Conservation (phyloP, 306 rosid species). For the Acacia acuminata region DNA sequence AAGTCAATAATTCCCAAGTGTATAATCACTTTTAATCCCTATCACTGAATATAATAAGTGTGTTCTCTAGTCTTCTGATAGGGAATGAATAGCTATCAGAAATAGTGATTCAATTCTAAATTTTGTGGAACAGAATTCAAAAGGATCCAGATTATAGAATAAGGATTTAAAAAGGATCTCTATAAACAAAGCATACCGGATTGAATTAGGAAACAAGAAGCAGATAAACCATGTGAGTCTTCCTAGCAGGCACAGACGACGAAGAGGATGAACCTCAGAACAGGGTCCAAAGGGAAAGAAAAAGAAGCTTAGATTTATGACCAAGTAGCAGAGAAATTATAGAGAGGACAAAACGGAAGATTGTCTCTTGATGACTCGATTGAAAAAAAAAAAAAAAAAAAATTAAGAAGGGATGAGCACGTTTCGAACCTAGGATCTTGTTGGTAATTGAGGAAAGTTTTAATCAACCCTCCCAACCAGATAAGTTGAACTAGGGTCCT, state of each 20-base stretch:
- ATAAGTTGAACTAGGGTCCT: too few relatives aligned
- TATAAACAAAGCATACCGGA: slow-evolving; percentile 34
- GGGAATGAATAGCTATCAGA: slow-evolving; percentile 3
- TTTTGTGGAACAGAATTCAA: not conserved
- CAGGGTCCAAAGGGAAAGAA: slow-evolving; percentile 23
- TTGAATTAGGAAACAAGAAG: slow-evolving; percentile 28
- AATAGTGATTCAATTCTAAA: not conserved
- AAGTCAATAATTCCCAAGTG: not conserved
- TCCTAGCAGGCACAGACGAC: slow-evolving; percentile 16
- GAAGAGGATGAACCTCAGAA: slow-evolving; percentile 34
- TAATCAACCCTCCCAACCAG: too few relatives aligned
- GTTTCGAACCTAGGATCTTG: too few relatives aligned
- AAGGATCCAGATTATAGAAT: not conserved
- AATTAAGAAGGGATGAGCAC: too few relatives aligned
- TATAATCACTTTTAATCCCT: not conserved
- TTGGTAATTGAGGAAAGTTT: too few relatives aligned
- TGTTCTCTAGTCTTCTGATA: not conserved
- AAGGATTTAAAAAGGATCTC: not conserved
- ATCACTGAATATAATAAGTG: not conserved
- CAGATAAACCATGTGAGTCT: slow-evolving; percentile 6
- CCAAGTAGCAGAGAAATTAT: slow-evolving; percentile 26
- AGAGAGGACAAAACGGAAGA: slow-evolving; percentile 31
- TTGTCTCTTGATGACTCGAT: slow-evolving; percentile 27
- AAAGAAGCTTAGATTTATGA: slow-evolving; percentile 41
- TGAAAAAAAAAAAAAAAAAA: too few relatives aligned